Evolutionary conservation across 371 early-diverging fungal genomes (phyloP).

Genomic region (Mortierella sp.): DNA sequence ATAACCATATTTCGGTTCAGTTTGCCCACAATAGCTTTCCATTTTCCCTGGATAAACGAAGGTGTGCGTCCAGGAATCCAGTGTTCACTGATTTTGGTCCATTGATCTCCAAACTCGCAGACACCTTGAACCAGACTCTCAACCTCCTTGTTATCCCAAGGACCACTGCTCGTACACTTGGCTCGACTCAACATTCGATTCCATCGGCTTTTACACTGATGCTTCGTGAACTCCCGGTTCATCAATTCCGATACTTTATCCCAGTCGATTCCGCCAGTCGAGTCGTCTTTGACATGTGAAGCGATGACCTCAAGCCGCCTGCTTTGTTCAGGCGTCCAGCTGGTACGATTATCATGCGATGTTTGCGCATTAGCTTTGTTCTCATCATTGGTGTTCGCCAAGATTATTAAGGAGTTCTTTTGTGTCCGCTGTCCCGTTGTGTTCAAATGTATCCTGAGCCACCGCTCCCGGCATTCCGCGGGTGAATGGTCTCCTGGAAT

Average conservation of each 20-base stretch:
- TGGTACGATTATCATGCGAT: not conserved
- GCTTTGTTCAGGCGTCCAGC: constrained; percentile 12
- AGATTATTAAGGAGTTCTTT: not conserved
- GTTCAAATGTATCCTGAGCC: constrained; percentile 19
- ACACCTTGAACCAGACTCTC: constrained; percentile 20
- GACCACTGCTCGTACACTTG: not conserved
- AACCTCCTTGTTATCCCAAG: constrained; percentile 26
- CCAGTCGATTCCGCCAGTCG: constrained; percentile 13
- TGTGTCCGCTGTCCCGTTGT: not conserved
- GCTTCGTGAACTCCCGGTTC: constrained; percentile 16
- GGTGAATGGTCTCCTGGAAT: constrained; percentile 25
- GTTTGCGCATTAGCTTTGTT: not conserved
- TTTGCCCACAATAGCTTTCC: constrained; percentile 13
- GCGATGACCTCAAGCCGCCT: constrained; percentile 12
- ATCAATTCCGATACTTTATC: constrained; percentile 14
- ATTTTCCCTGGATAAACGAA: constrained; percentile 35
- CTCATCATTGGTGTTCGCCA: not conserved
- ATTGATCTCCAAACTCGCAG: constrained; percentile 9
- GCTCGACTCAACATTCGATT: constrained; percentile 6
- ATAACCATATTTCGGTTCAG: constrained; percentile 18
- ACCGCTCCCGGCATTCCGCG: constrained; percentile 27
- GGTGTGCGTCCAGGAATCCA: constrained; percentile 27
- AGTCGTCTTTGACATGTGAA: not conserved
- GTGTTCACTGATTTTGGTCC: constrained; percentile 23
- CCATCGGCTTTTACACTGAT: constrained; percentile 34